Evolutionary conservation across 2,329 filamentous ascomycete species (phyloP).

Genomic region (Sporothrix brunneoviolacea): DNA sequence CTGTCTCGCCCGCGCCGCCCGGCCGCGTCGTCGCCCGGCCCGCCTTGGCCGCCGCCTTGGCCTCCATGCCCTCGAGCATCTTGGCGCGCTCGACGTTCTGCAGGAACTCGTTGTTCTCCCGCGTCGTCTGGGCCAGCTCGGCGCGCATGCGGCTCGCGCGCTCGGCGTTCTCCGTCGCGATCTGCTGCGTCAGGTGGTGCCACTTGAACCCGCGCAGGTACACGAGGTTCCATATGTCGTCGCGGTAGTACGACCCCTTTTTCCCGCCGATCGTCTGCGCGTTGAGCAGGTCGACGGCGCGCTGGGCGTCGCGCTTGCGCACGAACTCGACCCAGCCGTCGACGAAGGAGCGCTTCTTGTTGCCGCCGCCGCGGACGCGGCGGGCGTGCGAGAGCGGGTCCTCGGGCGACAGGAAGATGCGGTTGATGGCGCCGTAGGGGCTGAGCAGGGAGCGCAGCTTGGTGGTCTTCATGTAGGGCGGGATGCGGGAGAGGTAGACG

Average conservation of each 20-base stretch:
- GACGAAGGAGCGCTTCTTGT: conserved; percentile 74
- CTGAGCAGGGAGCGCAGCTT: conserved; percentile 70
- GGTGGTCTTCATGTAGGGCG: conserved; percentile 80
- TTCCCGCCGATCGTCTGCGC: conserved; percentile 74
- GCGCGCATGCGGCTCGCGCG: conserved; percentile 67
- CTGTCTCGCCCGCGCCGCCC: conserved; percentile 17
- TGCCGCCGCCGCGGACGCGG: conserved; percentile 66
- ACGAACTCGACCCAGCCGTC: conserved; percentile 85
- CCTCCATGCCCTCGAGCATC: conserved; percentile 68
- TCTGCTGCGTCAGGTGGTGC: conserved; percentile 67
- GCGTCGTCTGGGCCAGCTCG: conserved; percentile 67
- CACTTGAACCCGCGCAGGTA: conserved; percentile 84
- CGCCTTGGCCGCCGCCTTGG: conserved; percentile 46
- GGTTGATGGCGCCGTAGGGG: conserved; percentile 68
- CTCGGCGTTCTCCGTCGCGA: conserved; percentile 75
- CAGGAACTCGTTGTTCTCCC: conserved; percentile 76
- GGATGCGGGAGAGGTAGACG: conserved; percentile 75
- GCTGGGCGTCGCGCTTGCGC: conserved; percentile 68
- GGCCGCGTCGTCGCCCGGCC: too few species aligned
- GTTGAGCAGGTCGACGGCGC: conserved; percentile 70
- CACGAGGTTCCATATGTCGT: conserved; percentile 79
- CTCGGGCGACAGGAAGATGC: conserved; percentile 74
- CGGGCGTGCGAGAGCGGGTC: conserved; percentile 58
- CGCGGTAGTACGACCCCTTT: conserved; percentile 75
- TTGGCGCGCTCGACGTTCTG: conserved; percentile 73